Evolutionary conservation across 2,329 filamentous ascomycete species (phyloP), one percentile per base, ranked within the genome.

Genomic region (Fusarium illudens): DNA sequence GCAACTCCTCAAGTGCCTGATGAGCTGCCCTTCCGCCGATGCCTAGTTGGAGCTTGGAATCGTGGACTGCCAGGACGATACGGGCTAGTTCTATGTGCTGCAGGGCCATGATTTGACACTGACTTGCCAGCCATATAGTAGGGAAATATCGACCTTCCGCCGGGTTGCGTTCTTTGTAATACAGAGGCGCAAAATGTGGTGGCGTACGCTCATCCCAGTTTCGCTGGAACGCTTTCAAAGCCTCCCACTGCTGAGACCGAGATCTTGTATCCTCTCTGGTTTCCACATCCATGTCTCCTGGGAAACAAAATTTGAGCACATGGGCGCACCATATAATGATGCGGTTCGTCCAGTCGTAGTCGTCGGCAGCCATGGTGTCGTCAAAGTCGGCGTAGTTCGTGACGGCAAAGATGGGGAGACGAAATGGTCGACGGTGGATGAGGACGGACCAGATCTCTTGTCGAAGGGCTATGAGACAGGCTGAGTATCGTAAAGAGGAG

Each of bases 371-470:
- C 13, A 30, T 12, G 6, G 44, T 56, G 7, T 61, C 58, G 10
- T 60, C 50, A 19, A 67, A 58, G 20, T 48, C 48, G 36, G 46
- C 57, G 4, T 67, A 67, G 32, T 65, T 56, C 12, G 39, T 37
- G 9, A 65, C 36, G 1, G 62, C 39, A 13, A 62, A 34, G 7
- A 65, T 60, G n/a, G 62, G 65, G 4, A 67, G 34, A 4, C 65
- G 42, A 7, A 67, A 67, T 3, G 65, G 62, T 7, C 65, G 51
- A 2, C 58, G 58, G 13, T 67, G 56, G 9, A 62, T 63, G 4
- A 67, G 50, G 12, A 67, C 65, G 15, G 55, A 53, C 65, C 65
- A 67, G 2, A 67, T 65, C 19, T 67, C 65, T 22, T 67, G 65
- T 0, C 65, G 58, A 3, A 67, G 56, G 2, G 65, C 65, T 2